These are phyloP conservation scores for Vickermania ingenoplastis DNA, from an alignment of 208 protist genomes.

Conservation along the genomic window DNA sequence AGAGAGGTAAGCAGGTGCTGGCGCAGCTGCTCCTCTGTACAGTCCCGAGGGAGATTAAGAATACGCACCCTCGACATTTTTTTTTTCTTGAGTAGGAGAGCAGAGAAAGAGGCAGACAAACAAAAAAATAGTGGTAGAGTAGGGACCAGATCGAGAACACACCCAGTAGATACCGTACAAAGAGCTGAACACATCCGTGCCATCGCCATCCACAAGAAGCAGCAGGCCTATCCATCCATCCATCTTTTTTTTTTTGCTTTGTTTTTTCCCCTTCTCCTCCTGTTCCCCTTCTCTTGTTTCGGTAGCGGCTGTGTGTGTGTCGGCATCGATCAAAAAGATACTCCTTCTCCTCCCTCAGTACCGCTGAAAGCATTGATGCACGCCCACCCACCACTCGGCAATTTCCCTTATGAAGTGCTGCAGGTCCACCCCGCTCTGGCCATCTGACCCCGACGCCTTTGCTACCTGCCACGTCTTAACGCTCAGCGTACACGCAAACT, in stretches of 20 bases:
- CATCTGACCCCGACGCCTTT: too few species aligned
- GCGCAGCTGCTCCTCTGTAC: slow-evolving; percentile 86
- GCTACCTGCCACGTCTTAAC: too few species aligned
- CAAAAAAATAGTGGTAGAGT: slow-evolving; percentile 6
- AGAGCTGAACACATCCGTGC: too few species aligned
- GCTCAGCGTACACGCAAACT: neutral
- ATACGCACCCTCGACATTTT: slow-evolving; percentile 89
- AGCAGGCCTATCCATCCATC: too few species aligned
- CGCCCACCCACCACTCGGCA: neutral
- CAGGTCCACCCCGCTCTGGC: neutral
- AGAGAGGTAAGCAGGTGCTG: slow-evolving; percentile 74
- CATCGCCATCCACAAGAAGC: too few species aligned
- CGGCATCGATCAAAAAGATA: slow-evolving; percentile 4
- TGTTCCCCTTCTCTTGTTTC: too few species aligned
- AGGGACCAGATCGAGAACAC: too few species aligned
- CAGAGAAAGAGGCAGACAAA: neutral
- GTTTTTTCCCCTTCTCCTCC: too few species aligned
- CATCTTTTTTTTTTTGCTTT: too few species aligned
- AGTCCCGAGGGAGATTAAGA: slow-evolving; percentile 91
- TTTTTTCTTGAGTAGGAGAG: neutral
- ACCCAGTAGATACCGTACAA: too few species aligned
- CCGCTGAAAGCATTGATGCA: slow-evolving; percentile 34
- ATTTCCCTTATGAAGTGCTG: neutral
- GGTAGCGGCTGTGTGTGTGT: too few species aligned
- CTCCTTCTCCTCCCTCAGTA: slow-evolving; percentile 20